Conservation (phyloP, 208 protist genomes). For the Acanthamoeba rhysodes region DNA sequence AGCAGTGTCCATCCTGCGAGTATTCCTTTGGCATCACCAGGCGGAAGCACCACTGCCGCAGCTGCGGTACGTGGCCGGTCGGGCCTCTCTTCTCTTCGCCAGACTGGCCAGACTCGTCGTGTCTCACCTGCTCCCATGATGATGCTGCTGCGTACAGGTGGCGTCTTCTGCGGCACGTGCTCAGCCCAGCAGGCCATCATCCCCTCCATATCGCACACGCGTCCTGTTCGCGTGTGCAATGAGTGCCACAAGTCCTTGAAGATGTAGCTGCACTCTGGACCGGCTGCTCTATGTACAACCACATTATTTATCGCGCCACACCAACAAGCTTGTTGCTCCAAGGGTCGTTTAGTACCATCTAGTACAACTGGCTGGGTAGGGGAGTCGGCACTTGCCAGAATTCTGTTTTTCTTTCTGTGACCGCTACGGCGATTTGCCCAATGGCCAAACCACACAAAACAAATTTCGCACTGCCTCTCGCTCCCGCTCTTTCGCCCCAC, state of each 20-base stretch:
- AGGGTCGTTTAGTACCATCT: no score
- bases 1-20: slow-evolving; percentile 13
- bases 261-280: not conserved
- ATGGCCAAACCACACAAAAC: no score
- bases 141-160: not conserved
- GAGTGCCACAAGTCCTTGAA: slow-evolving; percentile 1
- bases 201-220: slow-evolving; percentile 22
- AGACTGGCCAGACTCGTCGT: not conserved
- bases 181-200: slow-evolving; percentile 42
- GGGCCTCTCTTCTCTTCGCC: not conserved
- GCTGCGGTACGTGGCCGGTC: not conserved
- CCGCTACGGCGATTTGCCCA: no score
- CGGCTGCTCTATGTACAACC: not conserved
- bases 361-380: no score
- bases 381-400: no score
- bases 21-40: slow-evolving; percentile 12
- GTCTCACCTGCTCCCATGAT: not conserved
- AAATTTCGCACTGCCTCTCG: not conserved
- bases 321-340: not conserved
- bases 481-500: not conserved
- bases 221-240: slow-evolving; percentile 26
- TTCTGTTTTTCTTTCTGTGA: no score
- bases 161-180: slow-evolving; percentile 59
- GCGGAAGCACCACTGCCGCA: slow-evolving; percentile 57
- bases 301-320: not conserved